These are phyloP conservation scores for Zymoseptoria ardabiliae DNA, from an alignment of 2,329 filamentous ascomycete species.

Conservation along the genomic window DNA sequence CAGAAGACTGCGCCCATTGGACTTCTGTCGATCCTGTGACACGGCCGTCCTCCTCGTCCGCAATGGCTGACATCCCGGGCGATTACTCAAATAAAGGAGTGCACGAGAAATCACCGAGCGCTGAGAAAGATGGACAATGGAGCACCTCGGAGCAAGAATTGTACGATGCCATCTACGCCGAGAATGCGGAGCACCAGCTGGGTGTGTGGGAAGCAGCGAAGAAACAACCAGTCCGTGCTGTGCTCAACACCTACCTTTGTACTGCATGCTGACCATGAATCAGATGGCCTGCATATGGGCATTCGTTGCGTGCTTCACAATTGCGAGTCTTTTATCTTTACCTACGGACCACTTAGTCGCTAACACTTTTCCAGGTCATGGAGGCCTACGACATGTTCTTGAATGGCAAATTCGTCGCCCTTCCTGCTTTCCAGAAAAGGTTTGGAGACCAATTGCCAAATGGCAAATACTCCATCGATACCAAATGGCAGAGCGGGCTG, in stretches of 20 bases:
- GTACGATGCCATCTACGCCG: slow-evolving; percentile 47
- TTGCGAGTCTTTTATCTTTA: slow-evolving; percentile 34
- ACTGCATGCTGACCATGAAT: slow-evolving; percentile 31
- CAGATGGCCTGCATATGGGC: slow-evolving; percentile 46
- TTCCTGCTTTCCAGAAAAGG: slow-evolving; percentile 36
- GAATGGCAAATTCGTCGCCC: slow-evolving; percentile 50
- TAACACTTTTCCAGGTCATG: slow-evolving; percentile 41
- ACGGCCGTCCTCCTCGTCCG: not conserved
- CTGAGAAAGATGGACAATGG: not conserved
- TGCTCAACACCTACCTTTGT: not conserved
- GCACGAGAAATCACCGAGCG: not conserved
- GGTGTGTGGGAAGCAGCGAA: slow-evolving; percentile 37
- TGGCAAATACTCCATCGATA: slow-evolving; percentile 35
- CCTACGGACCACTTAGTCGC: slow-evolving; percentile 11
- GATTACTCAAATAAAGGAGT: not conserved
- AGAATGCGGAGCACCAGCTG: slow-evolving; percentile 45
- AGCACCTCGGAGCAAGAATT: slow-evolving; percentile 13
- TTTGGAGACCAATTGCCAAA: slow-evolving; percentile 33
- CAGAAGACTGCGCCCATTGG: not conserved
- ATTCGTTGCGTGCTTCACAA: slow-evolving; percentile 43
- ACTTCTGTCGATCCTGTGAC: not conserved
- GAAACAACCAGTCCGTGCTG: not conserved
- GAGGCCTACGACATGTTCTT: slow-evolving; percentile 54
- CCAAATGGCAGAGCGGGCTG: slow-evolving; percentile 51
- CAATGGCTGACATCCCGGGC: not conserved